Base-by-base conservation (phyloP, 1,284 basidiomycete genomes). In the Polyporus tsugae region DNA sequence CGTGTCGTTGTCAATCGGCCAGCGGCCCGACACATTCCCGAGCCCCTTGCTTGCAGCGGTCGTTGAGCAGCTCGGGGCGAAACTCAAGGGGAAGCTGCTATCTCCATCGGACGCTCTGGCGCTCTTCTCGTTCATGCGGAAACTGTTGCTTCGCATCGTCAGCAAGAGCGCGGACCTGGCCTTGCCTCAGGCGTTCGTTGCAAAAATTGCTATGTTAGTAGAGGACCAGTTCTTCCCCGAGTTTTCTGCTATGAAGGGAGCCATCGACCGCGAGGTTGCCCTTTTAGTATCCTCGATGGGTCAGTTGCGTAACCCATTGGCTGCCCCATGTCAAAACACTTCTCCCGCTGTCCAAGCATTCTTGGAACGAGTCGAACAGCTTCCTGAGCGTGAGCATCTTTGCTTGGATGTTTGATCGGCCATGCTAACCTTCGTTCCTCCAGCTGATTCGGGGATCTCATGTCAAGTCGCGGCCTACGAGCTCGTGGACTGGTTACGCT, bases 1-100 rank as follows among this genome's bases (percentile, higher is more conserved):
- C 63, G 49, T 33, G 22, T 52, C 46, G 4, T 55, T 60, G 7
- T 68, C 63, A 33, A 63, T 74, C 39, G 64, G 69, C 19, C 69
- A 74, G 7, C 65, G 70, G 0, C 72, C 74, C 1, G 73, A 74
- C 52, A 75, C 74, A 5, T 74, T 77, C 71, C 87, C 89, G 1
- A 95, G 92, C 72, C 93, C 94, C 0, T 82, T 97, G 6, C 77
- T 97, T 5, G 88, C 92, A 82, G 89, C 93, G 0, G 80, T 95
- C 9, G 73, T 94, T 1, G 95, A 97, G 75, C 94, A 96, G 75
- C 79, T 94, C 19, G 77, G 82, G 4, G 89, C 90, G 6, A 94
- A 92, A 76, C 76, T 90, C 11, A 75, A 79, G 11, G 86, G 84
- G 33, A 82, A 83, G 52, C 79, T 87, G 33, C 80, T 94, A 19